A percentile compares a stretch with the other conserved stretches of the same genome.
Conservation (phyloP, 2,329 filamentous ascomycete species). For the Fusarium sterilihyphosum region DNA sequence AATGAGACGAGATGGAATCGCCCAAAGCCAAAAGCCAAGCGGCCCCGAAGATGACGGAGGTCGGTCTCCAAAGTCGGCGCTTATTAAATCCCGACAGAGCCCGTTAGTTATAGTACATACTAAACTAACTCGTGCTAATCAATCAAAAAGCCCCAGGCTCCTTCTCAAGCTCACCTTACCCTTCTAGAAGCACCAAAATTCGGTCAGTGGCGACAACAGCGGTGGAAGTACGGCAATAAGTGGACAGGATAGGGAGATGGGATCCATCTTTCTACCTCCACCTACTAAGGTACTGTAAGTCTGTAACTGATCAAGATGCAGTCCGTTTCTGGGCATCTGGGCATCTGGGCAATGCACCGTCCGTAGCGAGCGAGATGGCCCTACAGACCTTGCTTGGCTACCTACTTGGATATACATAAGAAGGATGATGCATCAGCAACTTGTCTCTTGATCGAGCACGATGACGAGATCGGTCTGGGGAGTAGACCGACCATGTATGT, state of each 20-base stretch:
- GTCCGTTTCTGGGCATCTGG: not conserved
- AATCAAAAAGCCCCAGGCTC: not conserved
- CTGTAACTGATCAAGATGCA: not conserved
- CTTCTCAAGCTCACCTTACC: conserved; percentile 7
- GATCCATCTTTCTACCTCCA: not conserved
- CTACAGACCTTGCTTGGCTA: not conserved
- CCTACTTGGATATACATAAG: not conserved
- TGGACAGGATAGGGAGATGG: not conserved
- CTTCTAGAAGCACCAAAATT: conserved; percentile 27
- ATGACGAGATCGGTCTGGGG: conserved; percentile 13
- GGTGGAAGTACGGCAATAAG: conserved; percentile 25
- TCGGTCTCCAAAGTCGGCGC: not conserved
- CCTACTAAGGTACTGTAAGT: not conserved
- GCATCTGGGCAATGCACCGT: not conserved
- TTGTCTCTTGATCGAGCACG: not conserved
- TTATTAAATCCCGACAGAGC: too few species aligned
- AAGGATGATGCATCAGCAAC: conserved; percentile 24
- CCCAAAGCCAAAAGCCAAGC: not conserved
- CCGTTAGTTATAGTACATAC: too few species aligned
- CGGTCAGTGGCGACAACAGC: conserved; percentile 22
- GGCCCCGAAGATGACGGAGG: conserved; percentile 4
- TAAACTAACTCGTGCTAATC: not conserved
- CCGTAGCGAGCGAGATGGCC: not conserved
- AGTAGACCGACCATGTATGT: not conserved
- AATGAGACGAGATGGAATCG: conserved; percentile 10